phyloP scores from a whole-genome alignment of 2,329 filamentous ascomycete species.

The Penicillium aurantiogriseum region DNA sequence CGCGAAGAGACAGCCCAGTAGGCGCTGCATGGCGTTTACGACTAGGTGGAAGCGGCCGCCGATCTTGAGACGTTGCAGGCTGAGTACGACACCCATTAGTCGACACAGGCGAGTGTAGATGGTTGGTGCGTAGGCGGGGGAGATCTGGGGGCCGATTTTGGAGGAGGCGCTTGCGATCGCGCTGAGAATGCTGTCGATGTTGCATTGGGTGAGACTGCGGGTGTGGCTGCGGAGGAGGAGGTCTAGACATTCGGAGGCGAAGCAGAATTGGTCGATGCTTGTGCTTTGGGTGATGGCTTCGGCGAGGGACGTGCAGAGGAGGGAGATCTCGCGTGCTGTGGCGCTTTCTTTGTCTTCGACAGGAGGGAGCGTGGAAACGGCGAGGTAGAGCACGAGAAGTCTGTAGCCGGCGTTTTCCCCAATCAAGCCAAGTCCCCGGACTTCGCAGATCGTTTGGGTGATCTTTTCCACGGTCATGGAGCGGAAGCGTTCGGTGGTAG shows the following conservation, averaged over 20 bases:
- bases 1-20: slow-evolving; percentile 57
- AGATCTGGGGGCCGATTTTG: slow-evolving; percentile 34
- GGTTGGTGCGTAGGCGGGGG: slow-evolving; percentile 34
- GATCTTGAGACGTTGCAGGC: slow-evolving; percentile 58
- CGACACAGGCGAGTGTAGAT: slow-evolving; percentile 57
- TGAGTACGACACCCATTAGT: slow-evolving; percentile 52
- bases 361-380: slow-evolving; percentile 32
- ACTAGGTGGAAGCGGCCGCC: slow-evolving; percentile 62
- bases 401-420: slow-evolving; percentile 32
- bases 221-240: slow-evolving; percentile 43
- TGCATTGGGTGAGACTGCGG: slow-evolving; percentile 45
- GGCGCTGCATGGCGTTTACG: slow-evolving; percentile 53
- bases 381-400: slow-evolving; percentile 39
- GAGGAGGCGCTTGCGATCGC: slow-evolving; percentile 39
- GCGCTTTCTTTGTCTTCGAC: slow-evolving; percentile 41
- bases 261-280: slow-evolving; percentile 41
- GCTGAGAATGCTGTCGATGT: slow-evolving; percentile 45
- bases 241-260: slow-evolving; percentile 42
- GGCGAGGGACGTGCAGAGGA: slow-evolving; percentile 36
- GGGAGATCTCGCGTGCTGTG: slow-evolving; percentile 37
- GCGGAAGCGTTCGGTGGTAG: slow-evolving; percentile 36
- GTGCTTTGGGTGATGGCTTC: slow-evolving; percentile 31
- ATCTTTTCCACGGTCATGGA: slow-evolving; percentile 32
- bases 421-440: slow-evolving; percentile 31
- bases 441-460: slow-evolving; percentile 32